A percentile compares a stretch with the other conserved stretches of the same genome.
phyloP scores from a whole-genome alignment of 2,329 filamentous ascomycete genomes.

The Monosporascus sp. region DNA sequence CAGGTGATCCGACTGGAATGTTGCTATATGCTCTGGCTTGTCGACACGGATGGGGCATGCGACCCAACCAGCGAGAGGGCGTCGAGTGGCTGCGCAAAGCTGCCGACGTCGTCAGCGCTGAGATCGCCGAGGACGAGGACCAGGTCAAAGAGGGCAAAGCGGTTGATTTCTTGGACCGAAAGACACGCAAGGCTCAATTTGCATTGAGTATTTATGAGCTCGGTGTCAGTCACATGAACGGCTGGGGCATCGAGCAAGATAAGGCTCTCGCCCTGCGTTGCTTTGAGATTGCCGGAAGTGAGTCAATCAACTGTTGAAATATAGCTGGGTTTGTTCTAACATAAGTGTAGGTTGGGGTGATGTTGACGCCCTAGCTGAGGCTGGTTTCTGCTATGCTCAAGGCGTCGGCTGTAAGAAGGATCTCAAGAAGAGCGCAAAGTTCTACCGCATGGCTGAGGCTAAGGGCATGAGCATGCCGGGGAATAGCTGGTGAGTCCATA shows the following conservation, averaged over 20 bases:
- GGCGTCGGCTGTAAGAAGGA: conserved; percentile 94
- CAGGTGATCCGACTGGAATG: conserved; percentile 89
- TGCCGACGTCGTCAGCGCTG: conserved; percentile 74
- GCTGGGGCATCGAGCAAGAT: conserved; percentile 94
- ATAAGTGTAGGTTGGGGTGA: conserved; percentile 72
- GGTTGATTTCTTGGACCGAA: conserved; percentile 63
- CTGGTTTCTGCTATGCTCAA: conserved; percentile 93
- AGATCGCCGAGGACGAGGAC: conserved; percentile 78
- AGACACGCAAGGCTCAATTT: conserved; percentile 86
- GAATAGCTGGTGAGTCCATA: conserved; percentile 79
- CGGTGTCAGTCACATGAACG: conserved; percentile 94
- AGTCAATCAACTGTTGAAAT: conserved; percentile 28
- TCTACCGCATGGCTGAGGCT: conserved; percentile 84
- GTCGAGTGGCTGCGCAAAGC: conserved; percentile 90
- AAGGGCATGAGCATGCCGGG: conserved; percentile 97
- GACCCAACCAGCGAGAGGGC: conserved; percentile 82
- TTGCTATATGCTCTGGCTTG: conserved; percentile 91
- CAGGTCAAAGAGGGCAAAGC: conserved; percentile 56
- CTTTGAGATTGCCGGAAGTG: conserved; percentile 90
- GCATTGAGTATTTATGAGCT: conserved; percentile 94
- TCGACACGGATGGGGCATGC: conserved; percentile 96
- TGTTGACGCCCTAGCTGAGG: conserved; percentile 86
- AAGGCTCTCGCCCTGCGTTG: conserved; percentile 81
- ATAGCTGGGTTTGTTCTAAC: conserved; percentile 17
- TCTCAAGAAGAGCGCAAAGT: conserved; percentile 84